Evolutionary conservation across 2,329 filamentous ascomycete genomes (phyloP).

Genomic region (Aspergillus sergii): DNA sequence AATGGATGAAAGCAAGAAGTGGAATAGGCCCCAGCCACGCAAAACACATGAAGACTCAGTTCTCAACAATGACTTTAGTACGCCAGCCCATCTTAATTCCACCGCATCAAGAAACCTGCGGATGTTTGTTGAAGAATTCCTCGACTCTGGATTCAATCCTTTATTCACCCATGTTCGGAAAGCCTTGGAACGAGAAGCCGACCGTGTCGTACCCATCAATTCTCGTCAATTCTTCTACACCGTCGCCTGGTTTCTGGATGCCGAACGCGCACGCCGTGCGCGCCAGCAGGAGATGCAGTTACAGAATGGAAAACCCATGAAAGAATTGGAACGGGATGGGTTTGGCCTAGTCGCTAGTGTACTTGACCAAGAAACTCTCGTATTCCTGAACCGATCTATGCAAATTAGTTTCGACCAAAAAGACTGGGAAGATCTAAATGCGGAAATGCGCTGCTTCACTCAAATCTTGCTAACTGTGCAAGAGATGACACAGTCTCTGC

Average conservation of each 20-base stretch:
- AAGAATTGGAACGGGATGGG: slow-evolving; percentile 67
- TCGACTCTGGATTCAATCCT: slow-evolving; percentile 95
- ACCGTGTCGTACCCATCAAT: slow-evolving; percentile 77
- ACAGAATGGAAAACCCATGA: slow-evolving; percentile 49
- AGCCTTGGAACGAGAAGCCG: slow-evolving; percentile 85
- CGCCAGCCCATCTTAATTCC: slow-evolving; percentile 68
- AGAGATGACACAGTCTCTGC: slow-evolving; percentile 80
- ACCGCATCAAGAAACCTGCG: slow-evolving; percentile 76
- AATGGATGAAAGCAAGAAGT: slow-evolving; percentile 89
- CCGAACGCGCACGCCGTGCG: slow-evolving; percentile 73
- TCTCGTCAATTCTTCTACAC: slow-evolving; percentile 88
- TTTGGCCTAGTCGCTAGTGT: slow-evolving; percentile 88
- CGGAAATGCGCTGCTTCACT: slow-evolving; percentile 91
- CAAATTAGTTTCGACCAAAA: slow-evolving; percentile 79
- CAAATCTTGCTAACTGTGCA: slow-evolving; percentile 91
- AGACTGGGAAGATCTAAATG: slow-evolving; percentile 81
- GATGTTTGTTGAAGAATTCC: slow-evolving; percentile 85
- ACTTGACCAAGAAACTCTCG: slow-evolving; percentile 92
- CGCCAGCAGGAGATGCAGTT: slow-evolving; percentile 57
- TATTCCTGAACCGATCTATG: slow-evolving; percentile 82
- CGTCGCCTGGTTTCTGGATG: slow-evolving; percentile 88
- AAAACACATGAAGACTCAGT: slow-evolving; percentile 64
- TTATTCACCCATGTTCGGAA: slow-evolving; percentile 82
- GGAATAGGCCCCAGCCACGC: slow-evolving; percentile 73
- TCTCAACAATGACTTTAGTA: slow-evolving; percentile 71